Conservation (phyloP, 1,284 basidiomycete species). For the Lignosus rhinocerotis region DNA sequence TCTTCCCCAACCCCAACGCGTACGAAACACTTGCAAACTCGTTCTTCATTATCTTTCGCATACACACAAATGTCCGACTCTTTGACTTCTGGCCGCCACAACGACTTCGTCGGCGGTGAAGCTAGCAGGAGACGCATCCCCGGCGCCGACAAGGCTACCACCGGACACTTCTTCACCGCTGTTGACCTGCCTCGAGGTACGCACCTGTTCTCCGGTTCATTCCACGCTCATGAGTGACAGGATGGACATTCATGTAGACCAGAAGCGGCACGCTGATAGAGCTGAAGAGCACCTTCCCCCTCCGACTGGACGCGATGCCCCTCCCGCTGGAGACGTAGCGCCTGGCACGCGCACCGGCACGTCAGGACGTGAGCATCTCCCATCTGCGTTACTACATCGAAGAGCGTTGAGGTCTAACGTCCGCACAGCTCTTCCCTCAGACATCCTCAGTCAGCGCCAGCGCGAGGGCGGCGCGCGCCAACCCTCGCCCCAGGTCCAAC, state of each 20-base stretch:
- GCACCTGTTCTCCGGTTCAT: neutral
- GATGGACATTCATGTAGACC: conserved; percentile 2
- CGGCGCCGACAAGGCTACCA: conserved; percentile 31
- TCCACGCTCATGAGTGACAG: neutral
- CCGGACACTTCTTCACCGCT: conserved; percentile 29
- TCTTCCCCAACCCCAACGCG: neutral
- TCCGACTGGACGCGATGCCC: conserved; percentile 29
- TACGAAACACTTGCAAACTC: neutral
- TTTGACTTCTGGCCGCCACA: conserved; percentile 24
- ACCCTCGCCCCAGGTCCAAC: conserved; percentile 16
- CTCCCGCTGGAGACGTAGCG: conserved; percentile 21
- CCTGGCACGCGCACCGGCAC: conserved; percentile 11
- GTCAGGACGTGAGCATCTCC: conserved; percentile 19
- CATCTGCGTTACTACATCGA: neutral
- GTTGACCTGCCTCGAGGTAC: conserved; percentile 27
- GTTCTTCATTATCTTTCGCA: neutral
- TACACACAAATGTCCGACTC: conserved; percentile 14
- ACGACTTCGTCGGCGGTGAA: conserved; percentile 34
- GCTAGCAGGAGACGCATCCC: conserved; percentile 29
- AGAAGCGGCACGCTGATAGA: conserved; percentile 11
- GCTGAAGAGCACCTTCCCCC: conserved; percentile 32
- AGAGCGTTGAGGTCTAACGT: neutral
- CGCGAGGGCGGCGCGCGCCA: conserved; percentile 12
- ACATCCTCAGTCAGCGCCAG: conserved; percentile 17
- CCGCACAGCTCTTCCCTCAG: conserved; percentile 18